Evolutionary conservation across 768 basidiomycete genomes (phyloP).

Genomic region (Rhodotorula taiwanensis): DNA sequence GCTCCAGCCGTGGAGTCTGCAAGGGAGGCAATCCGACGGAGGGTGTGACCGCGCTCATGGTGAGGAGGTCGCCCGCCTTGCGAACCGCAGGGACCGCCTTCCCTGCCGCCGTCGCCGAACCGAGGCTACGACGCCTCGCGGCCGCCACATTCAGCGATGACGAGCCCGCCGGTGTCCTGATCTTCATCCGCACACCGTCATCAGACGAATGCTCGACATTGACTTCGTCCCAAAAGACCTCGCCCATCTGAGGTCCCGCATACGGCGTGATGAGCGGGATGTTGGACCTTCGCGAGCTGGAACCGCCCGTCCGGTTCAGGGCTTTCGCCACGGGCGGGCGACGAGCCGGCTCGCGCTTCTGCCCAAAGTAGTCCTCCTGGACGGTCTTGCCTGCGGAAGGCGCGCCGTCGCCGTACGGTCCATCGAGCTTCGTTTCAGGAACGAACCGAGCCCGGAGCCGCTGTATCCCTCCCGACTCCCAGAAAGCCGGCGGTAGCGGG

Average conservation of each 20-base stretch:
- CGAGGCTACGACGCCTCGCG: background rate
- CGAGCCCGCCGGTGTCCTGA: background rate
- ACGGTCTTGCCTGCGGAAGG: background rate
- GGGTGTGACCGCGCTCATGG: slow-evolving; percentile 42
- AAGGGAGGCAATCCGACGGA: background rate
- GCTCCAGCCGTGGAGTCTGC: slow-evolving; percentile 20
- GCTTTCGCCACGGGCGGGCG: too few relatives aligned
- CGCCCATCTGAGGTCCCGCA: slow-evolving; percentile 35
- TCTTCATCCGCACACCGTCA: slow-evolving; percentile 27
- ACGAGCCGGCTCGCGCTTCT: background rate
- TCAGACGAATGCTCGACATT: background rate
- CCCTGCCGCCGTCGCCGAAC: background rate
- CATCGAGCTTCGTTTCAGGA: slow-evolving; percentile 29
- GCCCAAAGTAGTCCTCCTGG: slow-evolving; percentile 30
- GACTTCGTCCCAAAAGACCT: slow-evolving; percentile 32
- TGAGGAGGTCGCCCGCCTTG: slow-evolving; percentile 47
- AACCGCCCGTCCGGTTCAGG: background rate
- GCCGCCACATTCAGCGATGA: background rate
- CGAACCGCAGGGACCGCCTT: slow-evolving; percentile 34
- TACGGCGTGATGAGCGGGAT: slow-evolving; percentile 37
- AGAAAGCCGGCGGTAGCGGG: slow-evolving; percentile 83
- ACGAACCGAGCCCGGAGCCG: slow-evolving; percentile 67
- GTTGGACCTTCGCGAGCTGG: background rate
- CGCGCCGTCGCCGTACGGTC: background rate
- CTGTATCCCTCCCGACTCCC: slow-evolving; percentile 83